Evolutionary conservation across 768 basidiomycete genomes (phyloP).

Genomic region (Amanita polypyramis): DNA sequence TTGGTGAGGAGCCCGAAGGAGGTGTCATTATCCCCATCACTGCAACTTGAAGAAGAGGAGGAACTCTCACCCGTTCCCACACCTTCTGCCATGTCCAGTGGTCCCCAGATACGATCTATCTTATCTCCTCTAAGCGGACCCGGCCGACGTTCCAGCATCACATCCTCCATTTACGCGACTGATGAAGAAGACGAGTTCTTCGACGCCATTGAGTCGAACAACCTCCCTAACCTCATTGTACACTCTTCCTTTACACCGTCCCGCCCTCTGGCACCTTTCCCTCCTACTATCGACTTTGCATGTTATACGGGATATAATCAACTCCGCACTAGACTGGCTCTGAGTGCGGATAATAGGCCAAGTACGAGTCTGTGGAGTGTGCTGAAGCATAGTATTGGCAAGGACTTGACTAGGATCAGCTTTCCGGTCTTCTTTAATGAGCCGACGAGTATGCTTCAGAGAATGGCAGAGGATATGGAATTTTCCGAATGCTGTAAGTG

Average conservation of each 20-base stretch:
- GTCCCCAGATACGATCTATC: not conserved
- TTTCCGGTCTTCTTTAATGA: slow-evolving; percentile 93
- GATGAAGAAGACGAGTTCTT: slow-evolving; percentile 96
- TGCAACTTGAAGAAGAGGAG: not conserved
- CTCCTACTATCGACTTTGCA: slow-evolving; percentile 12
- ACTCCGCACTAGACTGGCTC: slow-evolving; percentile 48
- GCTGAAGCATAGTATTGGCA: slow-evolving; percentile 90
- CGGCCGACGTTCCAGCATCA: not conserved
- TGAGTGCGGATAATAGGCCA: slow-evolving; percentile 68
- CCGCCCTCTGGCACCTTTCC: slow-evolving; percentile 12
- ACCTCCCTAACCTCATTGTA: slow-evolving; percentile 66
- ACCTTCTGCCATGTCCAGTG: not conserved
- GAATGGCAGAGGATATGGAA: slow-evolving; percentile 99
- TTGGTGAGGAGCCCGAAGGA: no score
- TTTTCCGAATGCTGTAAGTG: slow-evolving; percentile 83
- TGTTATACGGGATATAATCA: slow-evolving; percentile 61
- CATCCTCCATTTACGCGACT: slow-evolving; percentile 31
- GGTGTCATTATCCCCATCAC: not conserved
- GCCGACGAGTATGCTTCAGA: slow-evolving; percentile 92
- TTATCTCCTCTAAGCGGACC: not conserved
- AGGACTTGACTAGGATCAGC: slow-evolving; percentile 91
- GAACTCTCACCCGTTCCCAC: not conserved
- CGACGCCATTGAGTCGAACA: slow-evolving; percentile 85
- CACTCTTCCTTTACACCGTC: slow-evolving; percentile 50
- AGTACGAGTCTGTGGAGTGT: slow-evolving; percentile 91